Conservation (phyloP, 345 rosid species). For the Gossypium herbaceum region DNA sequence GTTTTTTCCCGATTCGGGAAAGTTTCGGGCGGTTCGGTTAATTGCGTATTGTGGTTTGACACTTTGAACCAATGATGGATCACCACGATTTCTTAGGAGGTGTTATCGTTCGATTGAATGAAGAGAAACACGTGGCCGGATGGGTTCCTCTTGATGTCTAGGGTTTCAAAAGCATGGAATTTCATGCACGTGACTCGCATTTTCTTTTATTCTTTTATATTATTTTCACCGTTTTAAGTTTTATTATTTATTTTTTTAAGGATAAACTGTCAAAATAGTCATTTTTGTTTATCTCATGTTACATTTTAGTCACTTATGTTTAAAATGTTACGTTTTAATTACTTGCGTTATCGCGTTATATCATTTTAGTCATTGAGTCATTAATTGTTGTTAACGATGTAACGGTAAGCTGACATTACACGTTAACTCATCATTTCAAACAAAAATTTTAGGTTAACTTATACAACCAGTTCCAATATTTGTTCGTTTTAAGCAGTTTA, state of each 20-base stretch:
- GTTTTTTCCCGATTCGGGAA: not conserved
- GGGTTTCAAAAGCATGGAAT: not conserved
- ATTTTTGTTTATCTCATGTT: fast-evolving
- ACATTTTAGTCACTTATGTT: no score
- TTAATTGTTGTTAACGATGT: no score
- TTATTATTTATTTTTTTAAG: no score
- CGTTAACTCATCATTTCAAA: no score
- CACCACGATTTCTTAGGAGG: not conserved
- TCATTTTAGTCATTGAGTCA: no score
- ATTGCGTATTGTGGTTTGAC: not conserved
- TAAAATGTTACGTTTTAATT: no score
- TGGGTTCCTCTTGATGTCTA: not conserved
- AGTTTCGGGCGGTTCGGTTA: not conserved
- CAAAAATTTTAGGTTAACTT: no score
- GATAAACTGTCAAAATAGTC: fast-evolving
- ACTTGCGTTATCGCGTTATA: fast-evolving
- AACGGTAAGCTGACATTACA: no score
- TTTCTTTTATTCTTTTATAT: no score
- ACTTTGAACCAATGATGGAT: not conserved
- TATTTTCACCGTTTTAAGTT: no score
- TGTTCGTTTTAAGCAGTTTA: no score
- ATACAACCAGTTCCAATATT: no score
- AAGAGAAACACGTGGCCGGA: not conserved
- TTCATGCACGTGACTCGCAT: conserved; percentile 1
- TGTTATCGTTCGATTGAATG: not conserved